Evolutionary conservation across 2,329 filamentous ascomycete genomes (phyloP).

Genomic region (Graphilbum sp.): DNA sequence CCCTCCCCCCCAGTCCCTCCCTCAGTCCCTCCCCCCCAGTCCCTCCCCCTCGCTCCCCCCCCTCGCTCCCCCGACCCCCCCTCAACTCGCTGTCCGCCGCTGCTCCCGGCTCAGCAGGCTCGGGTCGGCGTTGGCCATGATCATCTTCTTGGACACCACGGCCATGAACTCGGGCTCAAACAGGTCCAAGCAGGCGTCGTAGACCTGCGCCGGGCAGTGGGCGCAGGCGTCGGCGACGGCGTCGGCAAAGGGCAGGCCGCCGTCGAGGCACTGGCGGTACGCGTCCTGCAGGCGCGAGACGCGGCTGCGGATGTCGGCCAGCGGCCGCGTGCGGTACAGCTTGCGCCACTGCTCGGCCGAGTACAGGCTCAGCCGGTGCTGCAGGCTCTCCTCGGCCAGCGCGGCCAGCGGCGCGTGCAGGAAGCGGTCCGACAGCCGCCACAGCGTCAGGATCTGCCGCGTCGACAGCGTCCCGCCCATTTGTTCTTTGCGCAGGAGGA

Average conservation of each 20-base stretch:
- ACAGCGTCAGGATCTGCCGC: constrained; percentile 10
- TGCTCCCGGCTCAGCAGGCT: constrained; percentile 7
- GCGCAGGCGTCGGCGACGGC: constrained; percentile 8
- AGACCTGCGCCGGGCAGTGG: constrained; percentile 11
- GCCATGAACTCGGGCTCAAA: constrained; percentile 11
- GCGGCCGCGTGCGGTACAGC: constrained; percentile 9
- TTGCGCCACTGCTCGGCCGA: constrained; percentile 9
- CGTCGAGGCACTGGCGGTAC: constrained; percentile 9
- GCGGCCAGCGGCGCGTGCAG: constrained; percentile 4
- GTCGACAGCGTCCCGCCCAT: constrained; percentile 11
- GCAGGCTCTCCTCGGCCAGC: constrained; percentile 10
- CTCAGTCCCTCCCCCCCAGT: not conserved
- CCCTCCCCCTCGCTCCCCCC: not conserved
- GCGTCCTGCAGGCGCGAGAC: constrained; percentile 9
- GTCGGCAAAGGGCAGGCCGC: constrained; percentile 9
- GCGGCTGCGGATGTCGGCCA: constrained; percentile 7
- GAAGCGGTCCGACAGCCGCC: constrained; percentile 11
- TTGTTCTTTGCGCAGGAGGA: constrained; percentile 11
- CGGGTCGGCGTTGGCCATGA: constrained; percentile 8
- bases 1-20: not conserved
- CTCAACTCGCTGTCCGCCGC: not conserved
- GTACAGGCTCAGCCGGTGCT: constrained; percentile 11
- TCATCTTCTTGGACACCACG: constrained; percentile 9
- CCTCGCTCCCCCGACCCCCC: too few relatives aligned
- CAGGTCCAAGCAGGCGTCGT: constrained; percentile 7